Evolutionary conservation across 148 eudicot species (phyloP), one percentile per base, ranked within the genome.

Genomic region (Talinum fruticosum): DNA sequence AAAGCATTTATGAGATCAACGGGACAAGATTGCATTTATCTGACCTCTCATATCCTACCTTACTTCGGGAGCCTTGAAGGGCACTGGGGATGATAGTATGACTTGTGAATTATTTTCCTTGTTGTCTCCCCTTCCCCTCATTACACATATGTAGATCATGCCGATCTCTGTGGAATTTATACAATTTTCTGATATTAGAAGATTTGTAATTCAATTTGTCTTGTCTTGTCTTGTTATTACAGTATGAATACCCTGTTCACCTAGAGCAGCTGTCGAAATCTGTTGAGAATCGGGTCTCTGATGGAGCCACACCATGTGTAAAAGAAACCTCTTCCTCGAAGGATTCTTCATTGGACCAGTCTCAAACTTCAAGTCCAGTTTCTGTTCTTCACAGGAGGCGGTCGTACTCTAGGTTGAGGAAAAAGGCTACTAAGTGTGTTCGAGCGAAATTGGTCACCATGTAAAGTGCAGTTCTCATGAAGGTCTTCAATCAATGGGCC

Each of bases 361-460:
- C 71, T 62, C 62, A 38, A 65, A 69, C 57, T 37, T 53, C 66
- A 30, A 81, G 84, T 69, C 80, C 80, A 37, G 66, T 72, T 53
- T 77, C 80, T 72, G 80, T 81, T 32, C 80, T 77, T 51, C 76
- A 33, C 32, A 77, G 26, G 26, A 54, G 35, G 82, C 33, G 59
- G 66, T 75, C 76, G 26, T 44, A 33, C 53, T 62, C 61, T n/a
- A 66, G 57, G 37, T 64, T 53, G 47, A 54, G 24, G 6, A 57
- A 77, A 61, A 33, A 34, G 28, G 51, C 66, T 34, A 28, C 30
- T 5, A 71, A 47, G 49, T 65, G 44, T 81, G 23, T 66, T 47
- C 71, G 57, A 34, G 49, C 24, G 44, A 75, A 80, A 30, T 38
- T 24, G 53, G 30, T 37, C 75, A 32, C 54, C 44, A 66, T 41